phyloP scores from a whole-genome alignment of 495 filamentous ascomycete genomes.

The Talaromyces ruber region DNA sequence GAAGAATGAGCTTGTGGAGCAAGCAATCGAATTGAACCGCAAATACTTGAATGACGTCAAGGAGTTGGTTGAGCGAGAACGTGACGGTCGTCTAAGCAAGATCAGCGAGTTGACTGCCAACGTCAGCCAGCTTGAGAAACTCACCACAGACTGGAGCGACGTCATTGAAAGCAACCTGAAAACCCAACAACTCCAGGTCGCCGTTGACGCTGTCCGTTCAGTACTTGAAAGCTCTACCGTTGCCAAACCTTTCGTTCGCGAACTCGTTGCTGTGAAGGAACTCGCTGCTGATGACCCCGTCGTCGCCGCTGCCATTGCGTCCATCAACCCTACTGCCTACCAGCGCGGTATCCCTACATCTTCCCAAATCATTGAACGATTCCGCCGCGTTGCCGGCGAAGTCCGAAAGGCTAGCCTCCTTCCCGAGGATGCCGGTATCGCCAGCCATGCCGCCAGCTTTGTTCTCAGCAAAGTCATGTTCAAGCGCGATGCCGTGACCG shows the following conservation, averaged over 20 bases:
- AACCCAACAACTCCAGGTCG: conserved; percentile 91
- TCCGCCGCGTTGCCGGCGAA: conserved; percentile 87
- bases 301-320: conserved; percentile 82
- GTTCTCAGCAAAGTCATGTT: conserved; percentile 88
- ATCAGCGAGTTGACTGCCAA: conserved; percentile 68
- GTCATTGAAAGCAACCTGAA: conserved; percentile 83
- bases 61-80: conserved; percentile 79
- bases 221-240: conserved; percentile 64
- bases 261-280: conserved; percentile 91
- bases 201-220: conserved; percentile 83
- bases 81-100: conserved; percentile 76
- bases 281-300: conserved; percentile 74
- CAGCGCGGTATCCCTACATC: conserved; percentile 81
- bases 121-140: conserved; percentile 72
- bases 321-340: conserved; percentile 89
- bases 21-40: conserved; percentile 78
- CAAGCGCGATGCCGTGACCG: conserved; percentile 79
- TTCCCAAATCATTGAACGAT: conserved; percentile 83
- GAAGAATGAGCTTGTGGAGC: conserved; percentile 80
- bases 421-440: conserved; percentile 87
- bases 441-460: conserved; percentile 82
- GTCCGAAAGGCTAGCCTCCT: conserved; percentile 89
- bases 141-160: conserved; percentile 75
- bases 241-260: conserved; percentile 77
- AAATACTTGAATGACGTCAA: conserved; percentile 71